Base-by-base conservation (phyloP, 108 stramenopile genomes). In the Discostella pseudostelligera region DNA sequence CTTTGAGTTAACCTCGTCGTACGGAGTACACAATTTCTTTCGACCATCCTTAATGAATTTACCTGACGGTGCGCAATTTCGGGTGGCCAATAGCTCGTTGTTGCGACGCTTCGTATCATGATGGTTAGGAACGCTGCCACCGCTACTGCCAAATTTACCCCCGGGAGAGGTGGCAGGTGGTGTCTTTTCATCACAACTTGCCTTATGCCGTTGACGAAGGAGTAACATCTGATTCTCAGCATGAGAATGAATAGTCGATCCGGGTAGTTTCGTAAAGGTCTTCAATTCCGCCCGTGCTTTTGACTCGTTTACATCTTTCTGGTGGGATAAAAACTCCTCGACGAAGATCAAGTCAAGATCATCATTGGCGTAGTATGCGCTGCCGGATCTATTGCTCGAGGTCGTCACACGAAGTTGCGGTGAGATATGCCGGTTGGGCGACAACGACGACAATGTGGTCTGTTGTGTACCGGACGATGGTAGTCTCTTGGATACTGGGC, bases 1-100 rank as follows among this genome's bases (percentile, higher is more conserved):
- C 46, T 74, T 79, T 19, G 48, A 62, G 60, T 79, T 79, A 19
- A 72, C 78, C 32, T 73, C 72, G 0, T 69, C 46, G 29, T 79
- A 79, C 8, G 78, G 78, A 46, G 62, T 62, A 43, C 57, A 47
- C 43, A n/a, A 36, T 17, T 37, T 36, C 11, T 58, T 63, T 5
- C 28, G 29, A 51, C 16, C 3, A 39, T 25, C 45, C 2, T 25
- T 20, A 13, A 24, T 20, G 8, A 24, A 16, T 7, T 10, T 55
- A n/a, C n/a, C n/a, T n/a, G n/a, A n/a, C n/a, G n/a, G n/a, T 46
- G 42, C 32, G 14, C 11, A 45, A 40, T 60, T 58, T 1, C 12
- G 45, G 13, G 57, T 59, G 22, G 43, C 35, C 17, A 56, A 59
- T 32, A 55, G 50, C 19, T 68, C 39, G 22, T 77, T 63, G 10